Evolutionary conservation across 495 filamentous ascomycete species (phyloP).

Genomic region (Penicillium steckii): DNA sequence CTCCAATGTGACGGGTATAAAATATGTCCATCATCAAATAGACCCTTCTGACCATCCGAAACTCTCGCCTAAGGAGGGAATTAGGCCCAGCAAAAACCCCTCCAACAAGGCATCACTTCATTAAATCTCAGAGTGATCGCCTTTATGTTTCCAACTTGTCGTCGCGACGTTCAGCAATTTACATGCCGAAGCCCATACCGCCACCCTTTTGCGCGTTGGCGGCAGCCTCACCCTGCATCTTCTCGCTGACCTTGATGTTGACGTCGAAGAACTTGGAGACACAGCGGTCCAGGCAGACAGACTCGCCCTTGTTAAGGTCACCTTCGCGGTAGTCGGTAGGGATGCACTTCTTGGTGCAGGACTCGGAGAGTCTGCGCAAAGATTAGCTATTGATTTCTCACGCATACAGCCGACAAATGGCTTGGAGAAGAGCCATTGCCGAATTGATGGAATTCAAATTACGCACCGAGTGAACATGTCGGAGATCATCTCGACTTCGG

Average conservation of each 20-base stretch:
- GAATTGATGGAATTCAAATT: neutral
- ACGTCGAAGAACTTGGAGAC: conserved; percentile 98
- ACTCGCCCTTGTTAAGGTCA: conserved; percentile 97
- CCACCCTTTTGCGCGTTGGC: conserved; percentile 44
- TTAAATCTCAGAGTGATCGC: neutral
- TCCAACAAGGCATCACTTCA: conserved; percentile 2
- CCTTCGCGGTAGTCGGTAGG: conserved; percentile 86
- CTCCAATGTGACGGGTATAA: conserved; percentile 24
- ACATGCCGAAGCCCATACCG: conserved; percentile 54
- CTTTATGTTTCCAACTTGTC: neutral
- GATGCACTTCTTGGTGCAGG: conserved; percentile 90
- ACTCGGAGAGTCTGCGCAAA: conserved; percentile 67
- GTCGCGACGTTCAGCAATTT: conserved; percentile 20
- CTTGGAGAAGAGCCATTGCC: too few relatives aligned
- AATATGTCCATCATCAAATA: conserved; percentile 15
- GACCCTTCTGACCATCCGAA: conserved; percentile 4
- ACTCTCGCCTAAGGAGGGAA: neutral
- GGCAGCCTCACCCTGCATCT: conserved; percentile 69
- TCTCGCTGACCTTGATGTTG: conserved; percentile 87
- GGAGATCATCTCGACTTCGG: conserved; percentile 86
- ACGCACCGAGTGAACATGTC: conserved; percentile 94
- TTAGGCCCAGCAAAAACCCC: conserved; percentile 6
- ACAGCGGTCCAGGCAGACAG: conserved; percentile 95
- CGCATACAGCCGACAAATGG: too few relatives aligned
- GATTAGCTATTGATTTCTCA: too few relatives aligned